Conservation (phyloP, 768 basidiomycete genomes). For the Hericium erinaceus region DNA sequence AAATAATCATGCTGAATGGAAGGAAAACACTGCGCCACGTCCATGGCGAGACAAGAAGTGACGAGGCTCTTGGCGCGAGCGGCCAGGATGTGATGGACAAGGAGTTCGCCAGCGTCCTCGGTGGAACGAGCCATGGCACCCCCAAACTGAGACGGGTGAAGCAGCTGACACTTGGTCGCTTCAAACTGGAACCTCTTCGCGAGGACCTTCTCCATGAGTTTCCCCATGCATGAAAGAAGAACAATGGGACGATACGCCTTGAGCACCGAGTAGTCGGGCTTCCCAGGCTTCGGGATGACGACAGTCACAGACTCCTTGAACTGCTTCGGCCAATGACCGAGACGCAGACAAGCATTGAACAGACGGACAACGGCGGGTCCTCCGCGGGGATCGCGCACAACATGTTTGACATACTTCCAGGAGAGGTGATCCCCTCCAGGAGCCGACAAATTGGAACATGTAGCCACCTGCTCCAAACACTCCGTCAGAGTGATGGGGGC, state of each 20-base stretch:
- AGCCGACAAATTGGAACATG: conserved; percentile 3
- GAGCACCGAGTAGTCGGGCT: conserved; percentile 13
- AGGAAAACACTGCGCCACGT: conserved; percentile 15
- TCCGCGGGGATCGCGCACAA: not conserved
- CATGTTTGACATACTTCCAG: not conserved
- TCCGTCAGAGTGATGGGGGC: not conserved
- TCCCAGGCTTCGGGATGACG: conserved; percentile 17
- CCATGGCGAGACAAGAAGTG: conserved; percentile 9
- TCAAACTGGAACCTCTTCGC: conserved; percentile 13
- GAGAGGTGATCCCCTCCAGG: conserved; percentile 9
- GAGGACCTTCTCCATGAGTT: conserved; percentile 16
- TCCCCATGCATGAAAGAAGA: conserved; percentile 17
- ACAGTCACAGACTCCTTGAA: conserved; percentile 6
- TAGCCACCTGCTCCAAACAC: conserved; percentile 2
- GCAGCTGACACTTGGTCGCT: conserved; percentile 5
- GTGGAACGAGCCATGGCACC: conserved; percentile 13
- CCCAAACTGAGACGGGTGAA: conserved; percentile 16
- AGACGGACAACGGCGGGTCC: not conserved
- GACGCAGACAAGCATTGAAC: not conserved
- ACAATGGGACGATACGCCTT: conserved; percentile 21
- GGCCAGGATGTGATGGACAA: conserved; percentile 9
- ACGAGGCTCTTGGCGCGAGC: conserved; percentile 2
- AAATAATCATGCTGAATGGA: conserved; percentile 12
- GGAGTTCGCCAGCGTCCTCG: conserved; percentile 11
- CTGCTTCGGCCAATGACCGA: not conserved